These are phyloP conservation scores for Fusarium chaquense DNA, from an alignment of 2,329 filamentous ascomycete genomes.

Conservation along the genomic window DNA sequence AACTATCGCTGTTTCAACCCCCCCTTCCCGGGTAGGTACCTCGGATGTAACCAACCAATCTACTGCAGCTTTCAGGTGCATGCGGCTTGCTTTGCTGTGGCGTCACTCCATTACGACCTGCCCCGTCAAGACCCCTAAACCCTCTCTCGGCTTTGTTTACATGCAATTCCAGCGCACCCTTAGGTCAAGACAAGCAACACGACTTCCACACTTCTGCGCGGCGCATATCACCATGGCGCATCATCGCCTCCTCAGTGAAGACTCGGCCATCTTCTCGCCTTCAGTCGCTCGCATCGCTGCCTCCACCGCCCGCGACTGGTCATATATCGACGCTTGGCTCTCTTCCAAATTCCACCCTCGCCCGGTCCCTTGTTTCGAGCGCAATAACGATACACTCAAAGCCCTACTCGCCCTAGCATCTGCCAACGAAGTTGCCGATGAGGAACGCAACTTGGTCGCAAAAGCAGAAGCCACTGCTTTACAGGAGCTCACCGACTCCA, in stretches of 20 bases:
- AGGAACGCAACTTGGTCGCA: slow-evolving; percentile 70
- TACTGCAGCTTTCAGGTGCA: slow-evolving; percentile 3
- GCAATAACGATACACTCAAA: slow-evolving; percentile 85
- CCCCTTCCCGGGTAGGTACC: too few species aligned
- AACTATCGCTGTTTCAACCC: too few species aligned
- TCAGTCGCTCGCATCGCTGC: slow-evolving; percentile 79
- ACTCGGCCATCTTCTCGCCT: slow-evolving; percentile 73
- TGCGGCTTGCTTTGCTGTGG: slow-evolving; percentile 18
- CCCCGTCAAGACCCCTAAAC: slow-evolving; percentile 5
- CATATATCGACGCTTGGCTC: slow-evolving; percentile 87
- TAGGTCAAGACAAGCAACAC: neutral
- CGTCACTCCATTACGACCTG: slow-evolving; percentile 15
- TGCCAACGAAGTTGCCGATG: slow-evolving; percentile 82
- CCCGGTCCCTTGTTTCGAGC: slow-evolving; percentile 80
- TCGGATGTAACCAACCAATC: neutral
- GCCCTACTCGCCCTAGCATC: slow-evolving; percentile 79
- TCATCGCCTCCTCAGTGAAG: slow-evolving; percentile 44
- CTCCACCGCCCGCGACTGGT: slow-evolving; percentile 90
- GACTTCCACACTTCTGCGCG: neutral
- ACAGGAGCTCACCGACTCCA: slow-evolving; percentile 58
- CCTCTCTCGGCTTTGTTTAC: slow-evolving; percentile 5
- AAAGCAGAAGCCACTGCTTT: slow-evolving; percentile 71
- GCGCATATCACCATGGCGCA: slow-evolving; percentile 37
- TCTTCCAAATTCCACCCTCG: slow-evolving; percentile 74
- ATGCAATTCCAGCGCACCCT: neutral